Percentiles rank a stretch among this genome's conserved stretches.
phyloP scores from a whole-genome alignment of 2,329 filamentous ascomycete genomes.

The Epichloe uncinata region DNA sequence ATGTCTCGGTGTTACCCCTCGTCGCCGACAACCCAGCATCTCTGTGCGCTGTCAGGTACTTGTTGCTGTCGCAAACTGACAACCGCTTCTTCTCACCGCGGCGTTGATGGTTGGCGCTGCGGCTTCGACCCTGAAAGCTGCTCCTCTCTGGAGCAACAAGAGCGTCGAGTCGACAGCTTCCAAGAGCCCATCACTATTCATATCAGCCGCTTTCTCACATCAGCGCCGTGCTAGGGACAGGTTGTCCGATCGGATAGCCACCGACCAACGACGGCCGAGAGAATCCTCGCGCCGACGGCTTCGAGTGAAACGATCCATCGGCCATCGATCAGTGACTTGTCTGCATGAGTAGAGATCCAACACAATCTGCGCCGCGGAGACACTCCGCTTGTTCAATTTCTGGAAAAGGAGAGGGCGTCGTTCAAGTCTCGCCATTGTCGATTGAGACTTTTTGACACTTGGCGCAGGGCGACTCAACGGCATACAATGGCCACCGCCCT shows the following conservation, averaged over 20 bases:
- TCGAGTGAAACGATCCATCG: not conserved
- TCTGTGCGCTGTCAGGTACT: not conserved
- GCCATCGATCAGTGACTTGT: not conserved
- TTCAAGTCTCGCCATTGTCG: not conserved
- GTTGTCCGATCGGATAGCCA: constrained; percentile 1
- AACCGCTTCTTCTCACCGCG: constrained; percentile 1
- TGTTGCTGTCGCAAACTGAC: constrained; percentile 4
- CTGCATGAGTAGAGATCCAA: not conserved
- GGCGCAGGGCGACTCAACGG: not conserved
- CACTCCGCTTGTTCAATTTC: not conserved
- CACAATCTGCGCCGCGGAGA: not conserved
- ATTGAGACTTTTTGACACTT: not conserved
- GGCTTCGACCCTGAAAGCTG: not conserved
- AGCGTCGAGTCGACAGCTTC: constrained; percentile 12
- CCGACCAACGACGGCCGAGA: not conserved
- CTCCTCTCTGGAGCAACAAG: not conserved
- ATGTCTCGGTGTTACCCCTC: constrained; percentile 23
- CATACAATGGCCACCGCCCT: constrained; percentile 27
- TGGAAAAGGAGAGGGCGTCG: not conserved
- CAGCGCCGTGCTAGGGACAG: not conserved
- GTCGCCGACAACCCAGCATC: not conserved
- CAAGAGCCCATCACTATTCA: not conserved
- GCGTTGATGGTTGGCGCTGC: constrained; percentile 2
- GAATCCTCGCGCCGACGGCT: not conserved
- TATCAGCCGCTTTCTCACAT: not conserved